phyloP scores from a whole-genome alignment of 495 filamentous ascomycete genomes.

The Parathielavia hyrcaniae region DNA sequence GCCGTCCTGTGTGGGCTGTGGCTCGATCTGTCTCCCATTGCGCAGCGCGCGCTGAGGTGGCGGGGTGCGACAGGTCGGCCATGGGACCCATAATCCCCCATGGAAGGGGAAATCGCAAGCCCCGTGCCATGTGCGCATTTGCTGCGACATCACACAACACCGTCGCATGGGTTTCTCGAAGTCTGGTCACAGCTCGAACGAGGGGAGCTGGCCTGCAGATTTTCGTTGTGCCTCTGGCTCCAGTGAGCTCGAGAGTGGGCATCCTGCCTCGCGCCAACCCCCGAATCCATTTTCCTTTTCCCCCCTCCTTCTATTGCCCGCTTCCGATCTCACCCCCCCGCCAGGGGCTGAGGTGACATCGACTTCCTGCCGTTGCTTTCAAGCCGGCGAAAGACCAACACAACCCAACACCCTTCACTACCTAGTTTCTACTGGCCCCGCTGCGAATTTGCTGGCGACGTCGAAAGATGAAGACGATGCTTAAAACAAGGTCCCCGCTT shows the following conservation, averaged over 20 bases:
- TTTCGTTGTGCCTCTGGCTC: constrained; percentile 29
- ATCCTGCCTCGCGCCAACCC: constrained; percentile 22
- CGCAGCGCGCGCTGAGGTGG: constrained; percentile 23
- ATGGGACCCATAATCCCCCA: constrained; percentile 11
- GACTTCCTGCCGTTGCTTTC: constrained; percentile 1
- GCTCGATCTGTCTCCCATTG: constrained; percentile 21
- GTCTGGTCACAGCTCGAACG: constrained; percentile 4
- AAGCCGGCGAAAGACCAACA: constrained; percentile 6
- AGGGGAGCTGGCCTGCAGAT: constrained; percentile 14
- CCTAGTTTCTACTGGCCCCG: neutral
- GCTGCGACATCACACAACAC: constrained; percentile 27
- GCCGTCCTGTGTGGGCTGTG: constrained; percentile 18
- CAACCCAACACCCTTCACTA: constrained; percentile 16
- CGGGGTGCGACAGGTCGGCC: constrained; percentile 29
- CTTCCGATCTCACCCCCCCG: constrained; percentile 24
- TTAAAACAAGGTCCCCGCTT: constrained; percentile 51
- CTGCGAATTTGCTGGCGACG: constrained; percentile 18
- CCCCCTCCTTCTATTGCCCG: constrained; percentile 12
- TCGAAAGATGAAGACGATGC: constrained; percentile 36
- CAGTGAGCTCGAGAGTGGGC: constrained; percentile 28
- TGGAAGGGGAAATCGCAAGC: constrained; percentile 17
- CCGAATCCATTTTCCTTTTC: neutral
- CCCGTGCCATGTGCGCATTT: constrained; percentile 21
- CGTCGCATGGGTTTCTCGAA: constrained; percentile 14
- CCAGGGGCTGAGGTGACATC: constrained; percentile 1